A percentile compares a stretch with the other conserved stretches of the same genome.
These are phyloP conservation scores for Jimgerdemannia flammicorona DNA, from an alignment of 192 early-diverging fungal genomes.

Conservation along the genomic window DNA sequence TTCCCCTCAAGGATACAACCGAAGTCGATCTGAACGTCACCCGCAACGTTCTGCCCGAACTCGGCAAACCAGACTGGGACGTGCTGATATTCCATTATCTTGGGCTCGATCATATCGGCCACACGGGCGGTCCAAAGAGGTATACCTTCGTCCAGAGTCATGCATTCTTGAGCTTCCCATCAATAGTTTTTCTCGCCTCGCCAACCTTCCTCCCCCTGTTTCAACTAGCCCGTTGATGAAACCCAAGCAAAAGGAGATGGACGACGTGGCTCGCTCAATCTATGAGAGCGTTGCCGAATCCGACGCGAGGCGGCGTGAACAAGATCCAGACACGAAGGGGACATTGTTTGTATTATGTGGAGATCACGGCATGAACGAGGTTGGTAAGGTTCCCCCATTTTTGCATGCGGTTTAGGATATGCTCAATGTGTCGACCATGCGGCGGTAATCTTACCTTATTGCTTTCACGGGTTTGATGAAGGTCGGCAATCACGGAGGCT, in stretches of 20 bases:
- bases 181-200: background rate
- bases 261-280: conserved; percentile 54
- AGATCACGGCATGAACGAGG: conserved; percentile 84
- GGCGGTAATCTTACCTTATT: too few relatives aligned
- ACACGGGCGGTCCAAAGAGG: conserved; percentile 60
- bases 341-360: conserved; percentile 76
- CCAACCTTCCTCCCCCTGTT: background rate
- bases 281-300: conserved; percentile 41
- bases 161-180: background rate
- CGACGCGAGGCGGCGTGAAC: conserved; percentile 36
- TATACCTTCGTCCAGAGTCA: background rate
- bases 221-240: conserved; percentile 58
- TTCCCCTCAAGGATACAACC: conserved; percentile 61
- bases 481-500: conserved; percentile 58
- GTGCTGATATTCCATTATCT: conserved; percentile 74
- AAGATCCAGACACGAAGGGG: conserved; percentile 37
- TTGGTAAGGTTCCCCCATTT: conserved; percentile 16
- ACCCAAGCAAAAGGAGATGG: conserved; percentile 78
- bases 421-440: too few relatives aligned
- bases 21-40: conserved; percentile 77
- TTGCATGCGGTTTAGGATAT: too few relatives aligned
- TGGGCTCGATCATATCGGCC: conserved; percentile 83
- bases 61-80: conserved; percentile 59
- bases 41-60: conserved; percentile 54
- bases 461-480: conserved; percentile 4